Conservation (phyloP, 495 filamentous ascomycete species). For the Penicillium coprophilum region DNA sequence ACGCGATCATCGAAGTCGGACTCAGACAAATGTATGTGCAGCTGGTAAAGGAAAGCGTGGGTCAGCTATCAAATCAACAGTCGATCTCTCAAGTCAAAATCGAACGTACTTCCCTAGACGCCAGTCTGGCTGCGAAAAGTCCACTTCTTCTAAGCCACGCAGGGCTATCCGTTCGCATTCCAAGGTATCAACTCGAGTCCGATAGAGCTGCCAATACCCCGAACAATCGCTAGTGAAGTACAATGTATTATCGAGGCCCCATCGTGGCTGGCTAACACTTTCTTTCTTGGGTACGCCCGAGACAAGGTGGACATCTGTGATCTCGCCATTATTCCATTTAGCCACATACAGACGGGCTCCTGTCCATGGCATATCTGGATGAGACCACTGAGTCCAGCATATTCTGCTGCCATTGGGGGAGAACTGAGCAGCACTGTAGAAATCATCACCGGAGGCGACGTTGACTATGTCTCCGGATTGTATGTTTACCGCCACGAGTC, state of each 20-base stretch:
- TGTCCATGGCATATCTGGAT: conserved; percentile 44
- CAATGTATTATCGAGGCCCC: conserved; percentile 34
- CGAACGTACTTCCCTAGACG: conserved; percentile 30
- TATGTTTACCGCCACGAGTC: conserved; percentile 36
- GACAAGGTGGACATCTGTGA: conserved; percentile 13
- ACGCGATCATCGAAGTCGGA: conserved; percentile 25
- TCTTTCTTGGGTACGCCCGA: conserved; percentile 22
- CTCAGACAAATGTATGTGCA: conserved; percentile 31
- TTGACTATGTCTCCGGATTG: conserved; percentile 20
- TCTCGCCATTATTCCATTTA: conserved; percentile 22
- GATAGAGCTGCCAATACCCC: conserved; percentile 38
- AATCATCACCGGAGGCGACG: conserved; percentile 38
- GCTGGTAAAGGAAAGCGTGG: conserved; percentile 8
- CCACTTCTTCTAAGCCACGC: conserved; percentile 33
- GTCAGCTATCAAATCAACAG: background rate
- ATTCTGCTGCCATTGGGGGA: conserved; percentile 34
- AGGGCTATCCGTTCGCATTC: conserved; percentile 21
- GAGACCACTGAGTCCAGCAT: conserved; percentile 44
- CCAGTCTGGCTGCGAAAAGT: conserved; percentile 35
- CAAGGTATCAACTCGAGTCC: conserved; percentile 4
- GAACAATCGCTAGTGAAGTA: conserved; percentile 35
- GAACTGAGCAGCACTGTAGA: conserved; percentile 43
- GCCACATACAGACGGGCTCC: conserved; percentile 34
- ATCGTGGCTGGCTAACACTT: conserved; percentile 38
- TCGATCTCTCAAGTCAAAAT: background rate